Base-by-base conservation (phyloP, 1,139 yeast species). In the Debaryomyces subglobosus region DNA sequence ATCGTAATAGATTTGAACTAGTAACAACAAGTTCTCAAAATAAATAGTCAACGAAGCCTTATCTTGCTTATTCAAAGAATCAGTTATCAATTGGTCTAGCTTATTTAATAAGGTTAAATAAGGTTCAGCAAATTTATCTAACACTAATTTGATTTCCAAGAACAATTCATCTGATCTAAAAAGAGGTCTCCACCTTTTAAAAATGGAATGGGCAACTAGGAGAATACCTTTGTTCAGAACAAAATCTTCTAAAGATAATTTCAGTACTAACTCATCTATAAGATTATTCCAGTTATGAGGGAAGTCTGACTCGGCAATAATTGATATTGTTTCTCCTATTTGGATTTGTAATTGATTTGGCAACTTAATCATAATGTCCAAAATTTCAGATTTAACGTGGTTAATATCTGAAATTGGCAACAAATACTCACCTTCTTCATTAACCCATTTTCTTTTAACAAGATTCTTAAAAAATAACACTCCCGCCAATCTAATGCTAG, bases 231-330 rank as follows among this genome's bases (percentile, higher is more conserved):
- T 88, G 64, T 91, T 91, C 48, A 84, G 80, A 15, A 79, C 77
- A 74, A 89, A 84, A 63, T 91, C 92, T 15, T 77, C 80, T 7
- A 77, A 69, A 6, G 80, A 72, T 42, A 95, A 74, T 61, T 85
- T 85, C 1, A 76, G 62, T 0, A 91, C 89, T 53, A 95, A 75
- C 50, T 85, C 86, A 54, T 91, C 94, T 33, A 95, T 78, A 52
- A 95, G 77, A 47, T 80, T 78, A 2, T 83, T 81, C 99, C 99
- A 95, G 49, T 84, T 75, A 43, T 86, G 86, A 1, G 99, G 99
- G 71, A 95, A 95, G 64, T 95, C 99, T 51, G 91, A 85, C 63
- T 92, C 97, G 3, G 99, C 99, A 62, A 95, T 94, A 47, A 89
- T 76, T 20, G 96, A 85, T 49, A 94, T 86, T 3, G 97, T 85